Percentiles rank a stretch among this genome's conserved stretches.
phyloP scores from a whole-genome alignment of 441 rosid species.

The Pelargonium fulgidum region DNA sequence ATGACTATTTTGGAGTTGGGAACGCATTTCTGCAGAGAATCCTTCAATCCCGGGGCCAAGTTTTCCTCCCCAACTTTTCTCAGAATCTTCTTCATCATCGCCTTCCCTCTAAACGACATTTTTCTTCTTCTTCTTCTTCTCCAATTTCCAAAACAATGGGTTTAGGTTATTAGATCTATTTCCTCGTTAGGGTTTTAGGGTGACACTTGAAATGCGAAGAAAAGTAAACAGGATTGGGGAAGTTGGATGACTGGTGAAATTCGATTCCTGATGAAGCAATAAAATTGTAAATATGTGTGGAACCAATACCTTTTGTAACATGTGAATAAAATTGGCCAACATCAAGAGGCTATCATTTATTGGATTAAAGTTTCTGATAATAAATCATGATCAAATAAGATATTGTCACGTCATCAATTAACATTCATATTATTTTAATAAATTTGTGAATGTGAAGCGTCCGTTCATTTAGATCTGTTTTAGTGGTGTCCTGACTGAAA shows the following conservation, averaged over 20 bases:
- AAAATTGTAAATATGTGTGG: too few relatives aligned
- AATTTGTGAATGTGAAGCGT: too few relatives aligned
- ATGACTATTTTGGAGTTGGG: conserved; percentile 71
- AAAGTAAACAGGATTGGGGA: not conserved
- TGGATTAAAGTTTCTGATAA: too few relatives aligned
- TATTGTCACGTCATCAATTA: too few relatives aligned
- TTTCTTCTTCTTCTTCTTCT: not conserved
- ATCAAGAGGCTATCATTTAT: too few relatives aligned
- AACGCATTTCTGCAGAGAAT: conserved; percentile 54
- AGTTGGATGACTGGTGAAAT: not conserved
- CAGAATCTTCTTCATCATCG: conserved; percentile 78
- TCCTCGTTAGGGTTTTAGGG: conserved; percentile 1
- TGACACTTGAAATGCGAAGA: not conserved
- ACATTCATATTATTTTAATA: too few relatives aligned
- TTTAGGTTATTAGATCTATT: not conserved
- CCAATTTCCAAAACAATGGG: not conserved
- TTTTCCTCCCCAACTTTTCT: conserved; percentile 58
- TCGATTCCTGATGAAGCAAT: too few relatives aligned
- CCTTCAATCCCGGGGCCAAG: conserved; percentile 50
- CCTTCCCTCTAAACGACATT: conserved; percentile 87
- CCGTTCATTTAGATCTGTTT: too few relatives aligned
- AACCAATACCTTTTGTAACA: too few relatives aligned
- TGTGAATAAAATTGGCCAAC: too few relatives aligned
- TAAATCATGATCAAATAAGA: too few relatives aligned
- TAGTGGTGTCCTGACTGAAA: too few relatives aligned